Base-by-base conservation (phyloP, 805 yeast species). In the Maudiozyma serrabonitensis region DNA sequence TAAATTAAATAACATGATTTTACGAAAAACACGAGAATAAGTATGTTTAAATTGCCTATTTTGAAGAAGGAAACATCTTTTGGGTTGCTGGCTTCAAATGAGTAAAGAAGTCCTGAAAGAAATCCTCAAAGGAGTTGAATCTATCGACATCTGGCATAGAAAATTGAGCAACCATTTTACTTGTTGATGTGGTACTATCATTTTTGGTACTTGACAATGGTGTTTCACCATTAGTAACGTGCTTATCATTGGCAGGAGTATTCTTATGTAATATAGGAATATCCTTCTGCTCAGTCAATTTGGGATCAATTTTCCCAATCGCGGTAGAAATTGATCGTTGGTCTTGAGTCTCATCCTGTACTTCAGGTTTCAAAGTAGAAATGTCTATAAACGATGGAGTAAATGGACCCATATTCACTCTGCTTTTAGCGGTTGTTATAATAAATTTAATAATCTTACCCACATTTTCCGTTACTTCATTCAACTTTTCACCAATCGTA, bases 401-500 rank as follows among this genome's bases (percentile, higher is more conserved):
- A 38, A 50, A 46, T 7, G 54, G 50, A 16, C 55, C 53, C 19
- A 52, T 41, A 47, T 55, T 46, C 6, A 55, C 56, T 40, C 58
- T 52, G 38, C 58, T 60, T 49, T 63, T 68, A 8, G 76, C 73
- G 2, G 69, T 62, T 46, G 75, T 80, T 26, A 78, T 76, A 26
- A 80, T 61, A 26, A 74, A 70, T 54, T 73, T 74, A 45, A 80
- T 74, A 45, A 80, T 75, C 47, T 72, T 72, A 2, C 82, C 82
- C 38, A 80, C 79, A 5, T 80, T 77, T 50, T 76, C 81, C 0
- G 82, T 78, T 2, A 80, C 81, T 57, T 79, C 83, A 54, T 77
- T 78, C 56, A 71, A 70, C 49, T 72, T 72, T 50, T 77, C 81
- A 1, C 83, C 83, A 52, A 77, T 73, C 28, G 76, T 72, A 51